Evolutionary conservation across 495 filamentous ascomycete species (phyloP).

Genomic region (Hypoxylon perforatum): DNA sequence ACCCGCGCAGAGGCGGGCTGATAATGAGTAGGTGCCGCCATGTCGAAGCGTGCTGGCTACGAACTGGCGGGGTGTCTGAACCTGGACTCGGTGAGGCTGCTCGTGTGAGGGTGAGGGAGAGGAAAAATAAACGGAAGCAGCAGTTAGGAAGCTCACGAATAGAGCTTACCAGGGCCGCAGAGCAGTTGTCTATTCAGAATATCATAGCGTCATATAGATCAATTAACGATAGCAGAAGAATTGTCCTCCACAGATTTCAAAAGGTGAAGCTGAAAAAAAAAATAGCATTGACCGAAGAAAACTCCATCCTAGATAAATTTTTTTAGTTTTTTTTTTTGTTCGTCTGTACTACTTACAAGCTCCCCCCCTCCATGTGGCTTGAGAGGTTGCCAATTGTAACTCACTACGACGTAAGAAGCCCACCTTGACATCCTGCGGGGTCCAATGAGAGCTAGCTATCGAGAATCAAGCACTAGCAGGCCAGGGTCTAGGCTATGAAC

Average conservation of each 20-base stretch:
- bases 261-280: slow-evolving; percentile 19
- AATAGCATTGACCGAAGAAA: slow-evolving; percentile 23
- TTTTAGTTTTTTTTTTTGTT: slow-evolving; percentile 14
- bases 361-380: slow-evolving; percentile 40
- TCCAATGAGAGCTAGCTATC: slow-evolving; percentile 23
- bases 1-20: slow-evolving; percentile 67
- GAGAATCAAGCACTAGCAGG: slow-evolving; percentile 21
- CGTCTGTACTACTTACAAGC: slow-evolving; percentile 35
- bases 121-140: slow-evolving; percentile 25
- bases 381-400: slow-evolving; percentile 34
- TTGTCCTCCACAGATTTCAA: slow-evolving; percentile 8
- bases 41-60: slow-evolving; percentile 23
- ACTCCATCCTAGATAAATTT: slow-evolving; percentile 30
- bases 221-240: slow-evolving; percentile 29
- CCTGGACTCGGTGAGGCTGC: slow-evolving; percentile 1
- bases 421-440: slow-evolving; percentile 12
- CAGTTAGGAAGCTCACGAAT: slow-evolving; percentile 36
- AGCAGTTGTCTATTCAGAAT: slow-evolving; percentile 30
- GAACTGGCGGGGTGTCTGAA: slow-evolving; percentile 10
- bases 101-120: slow-evolving; percentile 10
- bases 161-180: slow-evolving; percentile 39
- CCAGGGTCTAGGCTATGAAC: slow-evolving; percentile 15
- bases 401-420: slow-evolving; percentile 36
- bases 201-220: slow-evolving; percentile 24
- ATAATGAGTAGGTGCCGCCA: slow-evolving; percentile 58